These are phyloP conservation scores for Syzygium malaccense DNA, from an alignment of 441 rosid genomes.

Conservation along the genomic window DNA sequence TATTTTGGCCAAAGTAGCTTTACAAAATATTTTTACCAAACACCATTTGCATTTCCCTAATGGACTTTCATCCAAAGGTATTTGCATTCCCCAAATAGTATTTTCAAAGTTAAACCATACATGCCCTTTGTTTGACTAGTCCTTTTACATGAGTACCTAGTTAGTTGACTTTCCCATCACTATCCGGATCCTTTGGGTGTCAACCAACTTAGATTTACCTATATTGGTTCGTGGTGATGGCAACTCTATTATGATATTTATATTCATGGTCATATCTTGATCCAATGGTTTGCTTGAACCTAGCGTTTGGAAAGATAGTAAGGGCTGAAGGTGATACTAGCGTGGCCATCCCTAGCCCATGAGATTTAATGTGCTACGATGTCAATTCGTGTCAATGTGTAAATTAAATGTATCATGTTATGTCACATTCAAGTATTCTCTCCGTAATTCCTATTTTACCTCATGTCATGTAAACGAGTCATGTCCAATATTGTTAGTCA, in stretches of 20 bases:
- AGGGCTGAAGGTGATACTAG: rapidly evolving
- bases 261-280: neutral
- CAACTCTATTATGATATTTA: neutral
- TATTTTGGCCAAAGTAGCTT: too few relatives aligned
- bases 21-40: too few relatives aligned
- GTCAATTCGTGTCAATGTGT: neutral
- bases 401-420: neutral
- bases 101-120: too few relatives aligned
- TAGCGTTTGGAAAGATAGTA: neutral
- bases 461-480: rapidly evolving
- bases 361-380: rapidly evolving
- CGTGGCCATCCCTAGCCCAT: neutral
- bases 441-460: rapidly evolving
- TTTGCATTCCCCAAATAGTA: too few relatives aligned
- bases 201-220: neutral
- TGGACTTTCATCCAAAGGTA: too few relatives aligned
- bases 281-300: rapidly evolving
- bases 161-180: neutral
- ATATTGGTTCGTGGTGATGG: neutral
- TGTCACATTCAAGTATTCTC: neutral
- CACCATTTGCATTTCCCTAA: too few relatives aligned
- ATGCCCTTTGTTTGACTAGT: neutral
- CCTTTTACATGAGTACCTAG: rapidly evolving
- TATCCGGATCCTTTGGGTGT: neutral
- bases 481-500: neutral